Conservation (phyloP, 1,139 yeast species). For the Saccharomycopsis crataegensis region DNA sequence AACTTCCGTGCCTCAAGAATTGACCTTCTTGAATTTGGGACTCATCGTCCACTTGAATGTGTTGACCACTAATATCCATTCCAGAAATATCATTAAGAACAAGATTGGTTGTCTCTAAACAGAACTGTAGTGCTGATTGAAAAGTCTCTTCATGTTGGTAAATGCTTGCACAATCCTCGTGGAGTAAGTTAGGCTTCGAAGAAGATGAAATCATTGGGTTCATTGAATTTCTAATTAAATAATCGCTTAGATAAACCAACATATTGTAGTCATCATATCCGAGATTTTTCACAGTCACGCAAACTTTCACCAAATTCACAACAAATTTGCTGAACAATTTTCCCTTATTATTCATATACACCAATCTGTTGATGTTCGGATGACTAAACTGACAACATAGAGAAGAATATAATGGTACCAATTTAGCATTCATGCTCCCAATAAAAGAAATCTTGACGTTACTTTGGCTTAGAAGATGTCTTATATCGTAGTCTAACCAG, state of each 20-base stretch:
- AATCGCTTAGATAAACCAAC: constrained; percentile 73
- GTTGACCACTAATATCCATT: constrained; percentile 1
- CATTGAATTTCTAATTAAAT: constrained; percentile 47
- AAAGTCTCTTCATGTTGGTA: constrained; percentile 8
- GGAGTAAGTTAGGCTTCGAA: no score
- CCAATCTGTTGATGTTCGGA: constrained; percentile 84
- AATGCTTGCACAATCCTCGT: no score
- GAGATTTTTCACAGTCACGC: constrained; percentile 44
- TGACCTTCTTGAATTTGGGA: constrained; percentile 17
- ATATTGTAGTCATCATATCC: constrained; percentile 73
- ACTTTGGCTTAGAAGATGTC: constrained; percentile 44
- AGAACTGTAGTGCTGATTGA: constrained; percentile 13
- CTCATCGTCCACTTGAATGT: constrained; percentile 8
- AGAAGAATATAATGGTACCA: constrained; percentile 87
- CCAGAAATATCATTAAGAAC: constrained; percentile 2
- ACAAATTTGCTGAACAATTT: constrained; percentile 44
- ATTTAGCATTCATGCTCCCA: constrained; percentile 84
- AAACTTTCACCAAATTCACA: constrained; percentile 41
- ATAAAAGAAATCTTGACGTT: constrained; percentile 75
- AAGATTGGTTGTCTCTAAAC: constrained; percentile 17
- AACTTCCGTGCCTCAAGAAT: constrained; percentile 1
- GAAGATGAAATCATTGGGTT: no score
- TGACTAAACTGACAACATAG: constrained; percentile 76
- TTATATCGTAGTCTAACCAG: constrained; percentile 59
- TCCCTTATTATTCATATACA: constrained; percentile 57